Base-by-base conservation (phyloP, 2,329 filamentous ascomycete species). In the Talaromyces verruculosus region DNA sequence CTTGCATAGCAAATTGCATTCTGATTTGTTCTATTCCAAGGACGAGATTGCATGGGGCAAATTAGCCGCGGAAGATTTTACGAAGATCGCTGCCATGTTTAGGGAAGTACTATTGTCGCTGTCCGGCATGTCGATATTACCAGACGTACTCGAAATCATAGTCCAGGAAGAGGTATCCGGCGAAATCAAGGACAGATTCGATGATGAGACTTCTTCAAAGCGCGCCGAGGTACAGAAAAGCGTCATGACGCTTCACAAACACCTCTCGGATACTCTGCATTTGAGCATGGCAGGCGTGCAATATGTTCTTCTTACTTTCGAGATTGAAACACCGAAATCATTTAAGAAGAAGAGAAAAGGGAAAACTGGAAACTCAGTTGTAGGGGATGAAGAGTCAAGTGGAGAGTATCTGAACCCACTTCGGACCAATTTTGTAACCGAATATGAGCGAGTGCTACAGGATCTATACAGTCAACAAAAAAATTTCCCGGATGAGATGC, bases 21-120 rank as follows among this genome's bases (percentile, higher is more conserved):
- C 83, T 0, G 90, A 93, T 69, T 74, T 92, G 41, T 81, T 84
- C 0, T 92, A 91, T 72, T 90, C 89, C 0, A 92, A 92, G 76
- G 82, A 89, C 63, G 91, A 93, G 70, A 76, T 90, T n/a, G 89
- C 89, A 0, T 86, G 86, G 73, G 90, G 89, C 1, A 89, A 89
- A 70, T 77, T 92, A 10, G 84, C 85, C 8, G 85, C 89, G 0
- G 84, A 89, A 65, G 89, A 92, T 68, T 76, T 92, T 17, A 39
- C 11, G 11, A 45, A 15, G 5, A 45, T 33, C 22, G 57, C 41
- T 33, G 57, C 41, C 37, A 13, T 60, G n/a, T 28, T 60, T 11
- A 39, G 57, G 5, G 28, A 25, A 19, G 5, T 60, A 30, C 19
- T 60, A 6, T 33, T 33, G 25, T 25, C 39, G n/a, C 39, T 60